Percentiles rank a stretch among this genome's conserved stretches.
Evolutionary conservation across 768 basidiomycete species (phyloP).

Genomic region (Paxillus rubicundulus): DNA sequence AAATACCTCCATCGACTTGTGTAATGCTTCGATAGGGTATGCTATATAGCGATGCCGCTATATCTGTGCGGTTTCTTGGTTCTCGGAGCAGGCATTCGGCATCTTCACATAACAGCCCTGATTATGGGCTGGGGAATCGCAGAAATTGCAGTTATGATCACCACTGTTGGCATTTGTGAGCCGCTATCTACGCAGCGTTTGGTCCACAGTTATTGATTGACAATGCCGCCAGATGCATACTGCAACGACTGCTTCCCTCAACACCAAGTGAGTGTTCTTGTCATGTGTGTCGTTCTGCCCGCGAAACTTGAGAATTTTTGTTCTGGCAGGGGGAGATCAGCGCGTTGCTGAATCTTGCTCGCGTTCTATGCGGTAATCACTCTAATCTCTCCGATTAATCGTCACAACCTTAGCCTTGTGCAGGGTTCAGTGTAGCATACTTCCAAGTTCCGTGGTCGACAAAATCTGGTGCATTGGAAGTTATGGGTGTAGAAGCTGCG

Average conservation of each 20-base stretch:
- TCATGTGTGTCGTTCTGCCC: background rate
- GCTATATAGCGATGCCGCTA: conserved; percentile 40
- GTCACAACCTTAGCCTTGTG: background rate
- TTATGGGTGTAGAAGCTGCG: conserved; percentile 40
- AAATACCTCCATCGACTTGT: background rate
- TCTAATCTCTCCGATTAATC: background rate
- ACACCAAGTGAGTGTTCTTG: conserved; percentile 20
- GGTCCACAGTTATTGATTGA: background rate
- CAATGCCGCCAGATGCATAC: conserved; percentile 33
- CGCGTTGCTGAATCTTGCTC: conserved; percentile 42
- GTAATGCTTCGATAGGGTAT: conserved; percentile 24
- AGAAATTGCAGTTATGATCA: conserved; percentile 34
- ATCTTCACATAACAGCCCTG: conserved; percentile 27
- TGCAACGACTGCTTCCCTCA: conserved; percentile 38
- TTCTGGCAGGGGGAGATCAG: conserved; percentile 38
- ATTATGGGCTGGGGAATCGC: conserved; percentile 47
- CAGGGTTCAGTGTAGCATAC: conserved; percentile 39
- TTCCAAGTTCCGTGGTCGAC: conserved; percentile 42
- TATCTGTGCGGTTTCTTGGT: conserved; percentile 42
- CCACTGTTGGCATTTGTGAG: conserved; percentile 41
- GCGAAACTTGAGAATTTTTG: background rate
- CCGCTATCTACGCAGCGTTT: background rate
- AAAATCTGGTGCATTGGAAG: conserved; percentile 32
- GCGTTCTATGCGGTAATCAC: conserved; percentile 30
- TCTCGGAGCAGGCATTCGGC: conserved; percentile 39